Conservation (phyloP, 2,329 filamentous ascomycete genomes). For the Sphaerulina musiva region DNA sequence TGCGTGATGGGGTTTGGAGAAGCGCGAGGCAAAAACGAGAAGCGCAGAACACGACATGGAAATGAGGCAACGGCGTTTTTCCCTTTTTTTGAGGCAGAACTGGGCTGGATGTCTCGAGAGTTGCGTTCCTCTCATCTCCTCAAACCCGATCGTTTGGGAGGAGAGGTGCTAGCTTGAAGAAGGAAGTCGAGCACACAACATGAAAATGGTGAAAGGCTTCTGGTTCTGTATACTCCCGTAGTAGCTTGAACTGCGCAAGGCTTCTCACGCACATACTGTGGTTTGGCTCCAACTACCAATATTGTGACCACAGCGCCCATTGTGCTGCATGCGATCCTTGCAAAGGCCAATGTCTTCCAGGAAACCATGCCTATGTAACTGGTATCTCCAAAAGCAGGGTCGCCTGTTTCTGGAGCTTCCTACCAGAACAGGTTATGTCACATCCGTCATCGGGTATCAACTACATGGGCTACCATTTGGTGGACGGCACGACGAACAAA, state of each 20-base stretch:
- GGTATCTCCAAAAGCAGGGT: no score
- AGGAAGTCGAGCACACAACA: slow-evolving; percentile 12
- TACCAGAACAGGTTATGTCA: no score
- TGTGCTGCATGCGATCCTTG: no score
- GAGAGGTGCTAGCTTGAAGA: slow-evolving; percentile 18
- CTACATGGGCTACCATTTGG: no score
- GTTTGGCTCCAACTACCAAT: neutral
- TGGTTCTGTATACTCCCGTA: slow-evolving; percentile 10
- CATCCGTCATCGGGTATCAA: no score
- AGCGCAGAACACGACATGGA: slow-evolving; percentile 5
- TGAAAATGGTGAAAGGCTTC: slow-evolving; percentile 13
- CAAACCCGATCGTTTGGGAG: neutral
- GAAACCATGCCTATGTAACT: no score
- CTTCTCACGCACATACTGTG: slow-evolving; percentile 8
- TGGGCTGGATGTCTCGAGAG: slow-evolving; percentile 20
- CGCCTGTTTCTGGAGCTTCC: no score
- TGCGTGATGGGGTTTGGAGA: neutral
- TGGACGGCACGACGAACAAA: no score
- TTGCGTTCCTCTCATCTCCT: neutral
- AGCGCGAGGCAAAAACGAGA: slow-evolving; percentile 3
- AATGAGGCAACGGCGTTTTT: slow-evolving; percentile 12
- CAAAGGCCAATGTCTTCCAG: no score
- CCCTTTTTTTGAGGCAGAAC: neutral
- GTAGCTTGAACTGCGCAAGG: slow-evolving; percentile 19
- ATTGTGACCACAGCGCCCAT: no score